Evolutionary conservation across 495 filamentous ascomycete species (phyloP).

Genomic region (Aspergillus biplanus): DNA sequence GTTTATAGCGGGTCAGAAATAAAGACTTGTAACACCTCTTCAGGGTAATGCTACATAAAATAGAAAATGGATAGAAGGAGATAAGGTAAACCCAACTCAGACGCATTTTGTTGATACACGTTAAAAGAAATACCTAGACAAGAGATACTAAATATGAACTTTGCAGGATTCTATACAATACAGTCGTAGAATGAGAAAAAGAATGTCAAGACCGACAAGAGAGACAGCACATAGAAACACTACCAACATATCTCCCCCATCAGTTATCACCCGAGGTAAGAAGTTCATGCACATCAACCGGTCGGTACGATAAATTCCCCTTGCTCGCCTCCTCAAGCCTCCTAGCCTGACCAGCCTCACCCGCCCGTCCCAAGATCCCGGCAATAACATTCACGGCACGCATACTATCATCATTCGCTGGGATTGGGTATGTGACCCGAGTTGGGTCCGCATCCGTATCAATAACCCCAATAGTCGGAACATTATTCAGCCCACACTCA

Average conservation of each 20-base stretch:
- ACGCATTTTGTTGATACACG: slow-evolving; percentile 15
- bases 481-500: slow-evolving; percentile 83
- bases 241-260: slow-evolving; percentile 18
- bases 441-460: slow-evolving; percentile 93
- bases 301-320: slow-evolving; percentile 62
- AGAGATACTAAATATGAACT: slow-evolving; percentile 28
- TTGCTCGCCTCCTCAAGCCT: slow-evolving; percentile 62
- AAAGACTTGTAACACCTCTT: too few species aligned
- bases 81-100: too few species aligned
- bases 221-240: slow-evolving; percentile 10
- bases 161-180: slow-evolving; percentile 45
- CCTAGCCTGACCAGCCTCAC: slow-evolving; percentile 70
- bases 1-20: too few species aligned
- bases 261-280: slow-evolving; percentile 22
- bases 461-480: slow-evolving; percentile 93
- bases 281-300: slow-evolving; percentile 37
- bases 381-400: slow-evolving; percentile 80
- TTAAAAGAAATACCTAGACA: slow-evolving; percentile 1
- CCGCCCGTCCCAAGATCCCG: slow-evolving; percentile 82
- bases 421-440: slow-evolving; percentile 95
- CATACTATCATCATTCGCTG: slow-evolving; percentile 94
- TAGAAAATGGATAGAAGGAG: too few species aligned
- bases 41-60: too few species aligned
- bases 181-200: slow-evolving; percentile 24
- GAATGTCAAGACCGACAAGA: slow-evolving; percentile 25